Percentiles rank a stretch among this genome's conserved stretches.
These are phyloP conservation scores for Akanthomyces uredinophilus DNA, from an alignment of 2,329 filamentous ascomycete species.

Conservation along the genomic window DNA sequence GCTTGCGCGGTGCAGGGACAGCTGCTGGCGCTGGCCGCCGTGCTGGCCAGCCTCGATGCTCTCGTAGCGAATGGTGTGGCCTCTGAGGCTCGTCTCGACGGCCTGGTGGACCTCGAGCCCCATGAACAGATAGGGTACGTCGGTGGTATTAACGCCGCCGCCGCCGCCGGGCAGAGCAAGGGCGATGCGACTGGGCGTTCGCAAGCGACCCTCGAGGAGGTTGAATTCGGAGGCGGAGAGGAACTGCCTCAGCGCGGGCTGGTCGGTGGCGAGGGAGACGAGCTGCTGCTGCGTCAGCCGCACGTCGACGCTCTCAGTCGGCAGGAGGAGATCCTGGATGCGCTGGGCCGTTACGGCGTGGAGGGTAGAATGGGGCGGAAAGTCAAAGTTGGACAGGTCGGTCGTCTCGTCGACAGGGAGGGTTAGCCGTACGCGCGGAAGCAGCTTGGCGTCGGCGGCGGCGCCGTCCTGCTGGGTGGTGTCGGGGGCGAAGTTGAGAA, in stretches of 20 bases:
- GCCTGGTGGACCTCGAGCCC: constrained; percentile 49
- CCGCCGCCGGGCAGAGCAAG: constrained; percentile 27
- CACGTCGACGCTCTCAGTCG: constrained; percentile 42
- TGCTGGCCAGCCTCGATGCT: constrained; percentile 47
- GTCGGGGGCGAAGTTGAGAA: constrained; percentile 43
- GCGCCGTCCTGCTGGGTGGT: constrained; percentile 8
- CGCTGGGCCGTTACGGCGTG: constrained; percentile 26
- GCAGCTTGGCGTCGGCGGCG: not conserved
- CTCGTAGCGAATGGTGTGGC: constrained; percentile 45
- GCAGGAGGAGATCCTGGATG: constrained; percentile 42
- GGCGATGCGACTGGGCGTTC: constrained; percentile 30
- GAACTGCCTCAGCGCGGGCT: constrained; percentile 38
- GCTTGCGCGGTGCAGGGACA: constrained; percentile 36
- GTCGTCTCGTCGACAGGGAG: constrained; percentile 27
- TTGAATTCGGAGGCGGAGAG: constrained; percentile 41
- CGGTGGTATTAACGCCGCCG: not conserved
- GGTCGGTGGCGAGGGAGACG: constrained; percentile 33
- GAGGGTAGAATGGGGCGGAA: constrained; percentile 28
- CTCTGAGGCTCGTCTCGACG: constrained; percentile 36
- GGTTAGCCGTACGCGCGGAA: constrained; percentile 25
- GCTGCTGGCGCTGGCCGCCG: constrained; percentile 46
- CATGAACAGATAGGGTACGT: constrained; percentile 37
- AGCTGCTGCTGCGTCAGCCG: constrained; percentile 36
- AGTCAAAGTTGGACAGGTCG: constrained; percentile 24
- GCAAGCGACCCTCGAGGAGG: constrained; percentile 36